Evolutionary conservation across 2,329 filamentous ascomycete species (phyloP).

Genomic region (Cercospora nicotianae): DNA sequence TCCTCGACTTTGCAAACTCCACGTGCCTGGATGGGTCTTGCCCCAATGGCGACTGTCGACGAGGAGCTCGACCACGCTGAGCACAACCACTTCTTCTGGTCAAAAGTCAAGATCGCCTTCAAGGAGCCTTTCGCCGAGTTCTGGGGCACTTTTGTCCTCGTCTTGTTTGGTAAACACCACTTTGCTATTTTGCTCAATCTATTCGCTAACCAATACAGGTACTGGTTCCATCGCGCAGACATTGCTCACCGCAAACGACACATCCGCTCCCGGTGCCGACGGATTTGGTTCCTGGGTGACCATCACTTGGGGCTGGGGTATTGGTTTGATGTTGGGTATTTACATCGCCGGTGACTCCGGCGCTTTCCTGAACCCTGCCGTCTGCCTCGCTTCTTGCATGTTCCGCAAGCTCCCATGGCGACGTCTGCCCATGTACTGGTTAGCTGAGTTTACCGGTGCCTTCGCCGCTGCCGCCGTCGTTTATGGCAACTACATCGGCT

Average conservation of each 20-base stretch:
- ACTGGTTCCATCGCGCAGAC: constrained; percentile 48
- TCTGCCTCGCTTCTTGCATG: constrained; percentile 68
- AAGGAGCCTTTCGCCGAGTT: constrained; percentile 50
- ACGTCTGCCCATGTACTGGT: constrained; percentile 65
- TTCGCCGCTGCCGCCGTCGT: constrained; percentile 57
- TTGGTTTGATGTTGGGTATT: constrained; percentile 67
- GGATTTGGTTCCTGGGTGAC: constrained; percentile 47
- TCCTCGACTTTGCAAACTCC: constrained; percentile 15
- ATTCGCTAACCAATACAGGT: constrained; percentile 28
- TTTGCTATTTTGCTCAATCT: neutral
- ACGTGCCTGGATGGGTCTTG: constrained; percentile 39
- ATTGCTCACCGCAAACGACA: constrained; percentile 41
- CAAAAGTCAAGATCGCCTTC: constrained; percentile 42
- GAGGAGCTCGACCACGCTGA: constrained; percentile 44
- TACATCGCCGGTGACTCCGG: constrained; percentile 39
- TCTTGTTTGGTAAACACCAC: constrained; percentile 40
- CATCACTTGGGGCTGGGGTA: constrained; percentile 51
- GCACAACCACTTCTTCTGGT: constrained; percentile 44
- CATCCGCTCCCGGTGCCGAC: constrained; percentile 43
- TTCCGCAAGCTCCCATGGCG: constrained; percentile 69
- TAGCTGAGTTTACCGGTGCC: constrained; percentile 66
- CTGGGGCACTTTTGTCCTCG: constrained; percentile 46
- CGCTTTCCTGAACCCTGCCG: constrained; percentile 58
- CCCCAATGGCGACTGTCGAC: constrained; percentile 44
- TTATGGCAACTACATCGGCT: constrained; percentile 54